These are phyloP conservation scores for Aspergillus baeticus DNA, from an alignment of 495 filamentous ascomycete species.

Conservation along the genomic window DNA sequence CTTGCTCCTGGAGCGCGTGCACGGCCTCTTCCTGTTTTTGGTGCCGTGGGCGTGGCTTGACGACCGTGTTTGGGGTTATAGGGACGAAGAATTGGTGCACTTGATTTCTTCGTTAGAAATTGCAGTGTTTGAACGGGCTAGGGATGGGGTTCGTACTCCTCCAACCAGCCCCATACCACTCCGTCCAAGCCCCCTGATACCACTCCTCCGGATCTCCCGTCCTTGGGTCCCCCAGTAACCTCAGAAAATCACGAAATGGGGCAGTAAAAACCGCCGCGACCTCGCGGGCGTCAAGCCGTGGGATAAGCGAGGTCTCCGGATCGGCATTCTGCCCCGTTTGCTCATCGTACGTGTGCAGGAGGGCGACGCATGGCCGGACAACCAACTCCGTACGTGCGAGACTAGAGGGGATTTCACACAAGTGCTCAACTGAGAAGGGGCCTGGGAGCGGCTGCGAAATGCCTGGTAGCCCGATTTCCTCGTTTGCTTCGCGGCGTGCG, in stretches of 20 bases:
- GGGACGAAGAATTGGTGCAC: constrained; percentile 93
- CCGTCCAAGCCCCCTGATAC: constrained; percentile 50
- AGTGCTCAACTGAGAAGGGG: constrained; percentile 77
- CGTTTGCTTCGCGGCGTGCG: constrained; percentile 81
- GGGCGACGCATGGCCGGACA: constrained; percentile 83
- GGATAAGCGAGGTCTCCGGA: constrained; percentile 71
- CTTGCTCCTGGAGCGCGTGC: constrained; percentile 39
- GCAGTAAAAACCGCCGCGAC: constrained; percentile 90
- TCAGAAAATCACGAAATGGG: constrained; percentile 72
- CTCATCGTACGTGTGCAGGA: constrained; percentile 62
- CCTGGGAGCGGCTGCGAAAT: constrained; percentile 58
- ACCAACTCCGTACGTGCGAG: constrained; percentile 79
- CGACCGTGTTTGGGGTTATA: constrained; percentile 57
- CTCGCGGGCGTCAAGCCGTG: constrained; percentile 76
- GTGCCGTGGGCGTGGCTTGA: constrained; percentile 44
- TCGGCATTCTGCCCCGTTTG: constrained; percentile 36
- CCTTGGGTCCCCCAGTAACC: constrained; percentile 31
- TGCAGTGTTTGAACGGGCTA: neutral
- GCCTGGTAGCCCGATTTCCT: constrained; percentile 85
- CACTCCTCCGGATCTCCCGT: constrained; percentile 41
- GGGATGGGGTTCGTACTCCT: constrained; percentile 29
- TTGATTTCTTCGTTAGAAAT: neutral
- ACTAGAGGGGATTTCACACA: constrained; percentile 77
- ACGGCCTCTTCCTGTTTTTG: constrained; percentile 17
- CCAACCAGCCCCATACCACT: constrained; percentile 73